A percentile compares a stretch with the other conserved stretches of the same genome.
Conservation (phyloP, 2,329 filamentous ascomycete species). For the Botryotinia globosa region DNA sequence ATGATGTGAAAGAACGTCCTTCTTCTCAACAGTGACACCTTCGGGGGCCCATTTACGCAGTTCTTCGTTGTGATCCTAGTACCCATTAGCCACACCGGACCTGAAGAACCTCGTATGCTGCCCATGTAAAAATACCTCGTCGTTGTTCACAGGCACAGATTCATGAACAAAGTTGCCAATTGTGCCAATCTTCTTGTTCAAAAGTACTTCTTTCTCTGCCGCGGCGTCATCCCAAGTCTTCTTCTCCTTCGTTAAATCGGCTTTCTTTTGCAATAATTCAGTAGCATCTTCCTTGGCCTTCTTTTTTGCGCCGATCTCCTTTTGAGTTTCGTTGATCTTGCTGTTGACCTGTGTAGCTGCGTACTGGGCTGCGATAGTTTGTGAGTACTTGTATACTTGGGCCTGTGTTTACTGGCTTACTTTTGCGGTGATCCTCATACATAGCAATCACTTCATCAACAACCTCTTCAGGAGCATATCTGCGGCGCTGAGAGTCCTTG, state of each 20-base stretch:
- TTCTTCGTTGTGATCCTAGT: constrained; percentile 73
- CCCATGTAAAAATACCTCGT: constrained; percentile 55
- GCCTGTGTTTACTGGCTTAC: constrained; percentile 43
- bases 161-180: constrained; percentile 93
- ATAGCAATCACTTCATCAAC: constrained; percentile 89
- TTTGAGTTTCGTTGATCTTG: constrained; percentile 85
- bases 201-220: constrained; percentile 67
- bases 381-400: constrained; percentile 5
- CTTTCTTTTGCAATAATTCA: constrained; percentile 76
- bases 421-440: constrained; percentile 81
- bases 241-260: constrained; percentile 75
- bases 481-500: constrained; percentile 82
- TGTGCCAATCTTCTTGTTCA: constrained; percentile 75
- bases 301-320: constrained; percentile 87
- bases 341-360: constrained; percentile 75
- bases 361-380: constrained; percentile 58
- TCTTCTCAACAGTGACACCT: constrained; percentile 70
- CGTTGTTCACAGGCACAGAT: constrained; percentile 77
- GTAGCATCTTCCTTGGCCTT: constrained; percentile 89
- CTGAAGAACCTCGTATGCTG: background rate
- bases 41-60: constrained; percentile 79
- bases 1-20: constrained; percentile 82
- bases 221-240: constrained; percentile 74
- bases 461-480: constrained; percentile 74
- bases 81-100: constrained; percentile 8